Evolutionary conservation across 164 flowering plant species (phyloP).

Genomic region (Magnolia officinalis): DNA sequence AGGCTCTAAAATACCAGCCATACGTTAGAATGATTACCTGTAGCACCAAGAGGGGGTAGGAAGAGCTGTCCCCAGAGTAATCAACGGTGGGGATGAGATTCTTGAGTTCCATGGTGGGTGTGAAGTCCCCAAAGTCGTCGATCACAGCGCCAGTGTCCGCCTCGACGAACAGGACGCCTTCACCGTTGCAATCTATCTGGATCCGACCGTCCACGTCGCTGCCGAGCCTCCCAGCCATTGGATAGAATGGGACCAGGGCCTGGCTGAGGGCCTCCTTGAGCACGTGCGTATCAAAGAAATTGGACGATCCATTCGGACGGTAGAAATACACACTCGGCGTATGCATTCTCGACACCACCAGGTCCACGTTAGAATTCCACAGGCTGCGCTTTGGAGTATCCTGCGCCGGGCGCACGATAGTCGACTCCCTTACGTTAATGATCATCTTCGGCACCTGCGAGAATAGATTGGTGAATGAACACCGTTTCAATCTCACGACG

Average conservation of each 20-base stretch:
- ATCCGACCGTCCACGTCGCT: slow-evolving; percentile 33
- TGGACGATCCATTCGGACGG: slow-evolving; percentile 20
- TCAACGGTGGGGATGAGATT: no score
- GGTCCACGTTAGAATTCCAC: slow-evolving; percentile 28
- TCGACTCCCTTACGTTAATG: slow-evolving; percentile 20
- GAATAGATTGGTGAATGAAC: no score
- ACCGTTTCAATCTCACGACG: no score
- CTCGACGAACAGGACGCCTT: slow-evolving; percentile 34
- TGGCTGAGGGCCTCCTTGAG: slow-evolving; percentile 30
- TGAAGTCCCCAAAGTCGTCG: slow-evolving; percentile 41
- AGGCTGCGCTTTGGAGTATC: slow-evolving; percentile 22
- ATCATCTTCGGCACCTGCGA: slow-evolving; percentile 10
- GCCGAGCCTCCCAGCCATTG: slow-evolving; percentile 35
- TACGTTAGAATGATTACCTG: no score
- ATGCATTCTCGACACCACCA: slow-evolving; percentile 30
- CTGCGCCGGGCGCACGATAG: slow-evolving; percentile 22
- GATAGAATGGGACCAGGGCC: slow-evolving; percentile 38
- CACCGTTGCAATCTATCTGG: slow-evolving; percentile 39
- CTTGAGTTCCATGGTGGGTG: slow-evolving; percentile 13
- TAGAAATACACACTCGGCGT: slow-evolving; percentile 25
- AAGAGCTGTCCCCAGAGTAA: no score
- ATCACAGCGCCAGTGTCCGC: slow-evolving; percentile 27
- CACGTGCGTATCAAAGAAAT: slow-evolving; percentile 23
- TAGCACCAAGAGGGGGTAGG: no score
- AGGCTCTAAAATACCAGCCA: no score